Base-by-base conservation (phyloP, 768 basidiomycete genomes). In the Royoungia palumana region DNA sequence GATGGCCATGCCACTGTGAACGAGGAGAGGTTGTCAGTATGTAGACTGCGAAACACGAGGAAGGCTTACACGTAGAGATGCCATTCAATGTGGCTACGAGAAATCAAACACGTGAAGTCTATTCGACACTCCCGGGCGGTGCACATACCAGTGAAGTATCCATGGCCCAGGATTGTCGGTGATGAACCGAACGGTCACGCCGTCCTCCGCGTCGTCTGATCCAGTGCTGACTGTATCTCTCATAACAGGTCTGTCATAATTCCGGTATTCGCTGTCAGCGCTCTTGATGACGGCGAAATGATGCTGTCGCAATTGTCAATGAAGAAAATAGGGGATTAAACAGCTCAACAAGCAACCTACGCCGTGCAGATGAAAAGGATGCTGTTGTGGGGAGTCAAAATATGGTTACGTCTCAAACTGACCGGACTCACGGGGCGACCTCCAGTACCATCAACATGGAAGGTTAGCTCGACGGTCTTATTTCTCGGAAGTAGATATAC, bases 81-180 rank as follows among this genome's bases (percentile, higher is more conserved):
- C 51, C 49, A 56, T 35, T 60, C 50, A n/a, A 53, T 48, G 34
- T 60, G 59, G 28, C 57, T 56, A 50, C 25, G n/a, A 32, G 14
- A 14, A 32, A 16, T 32, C 32, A 32, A 32, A 16, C 37, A 13
- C 5, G 34, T 53, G 6, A 60, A 19, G 17, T 24, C 13, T 21
- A 16, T 10, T 28, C 25, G 5, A 19, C 9, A 14, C 13, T 19
- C 6, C n/a, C n/a, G n/a, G 32, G 11, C 12, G 4, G 37, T 16
- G 19, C 10, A 13, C 57, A 32, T 43, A 57, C 59, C 53, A 56
- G 39, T 56, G 52, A n/a, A 46, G 49, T 42, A 56, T 53, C 58
- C 74, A 76, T 11, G 71, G 69, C 8, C 77, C 78, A 1, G 80
- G 75, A 60, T 81, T 81, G 52, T 81, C 76, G 2, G 78, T 77